Conservation (phyloP, 257 asterid genomes). For the Solanum ossicruentum region DNA sequence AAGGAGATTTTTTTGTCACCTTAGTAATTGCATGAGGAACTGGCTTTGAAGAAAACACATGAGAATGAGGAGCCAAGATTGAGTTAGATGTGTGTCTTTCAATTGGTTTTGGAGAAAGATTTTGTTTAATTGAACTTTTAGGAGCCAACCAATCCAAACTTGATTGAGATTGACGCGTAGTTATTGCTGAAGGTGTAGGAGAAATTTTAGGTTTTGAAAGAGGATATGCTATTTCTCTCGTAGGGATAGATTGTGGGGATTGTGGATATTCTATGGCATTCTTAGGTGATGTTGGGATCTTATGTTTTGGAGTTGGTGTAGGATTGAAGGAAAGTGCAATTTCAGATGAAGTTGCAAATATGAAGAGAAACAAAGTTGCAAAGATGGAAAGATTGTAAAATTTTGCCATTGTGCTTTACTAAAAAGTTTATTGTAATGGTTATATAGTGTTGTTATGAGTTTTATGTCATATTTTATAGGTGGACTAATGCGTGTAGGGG, state of each 20-base stretch:
- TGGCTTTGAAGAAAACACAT: neutral
- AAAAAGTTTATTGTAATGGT: neutral
- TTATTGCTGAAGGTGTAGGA: neutral
- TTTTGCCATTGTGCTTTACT: neutral
- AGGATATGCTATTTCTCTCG: neutral
- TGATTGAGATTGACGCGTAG: neutral
- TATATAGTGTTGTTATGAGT: neutral
- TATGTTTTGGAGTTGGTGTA: neutral
- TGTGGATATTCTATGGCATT: neutral
- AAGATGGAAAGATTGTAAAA: neutral
- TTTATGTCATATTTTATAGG: neutral
- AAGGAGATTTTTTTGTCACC: neutral
- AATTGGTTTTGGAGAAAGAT: neutral
- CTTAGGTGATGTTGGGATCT: neutral
- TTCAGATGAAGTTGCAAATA: neutral
- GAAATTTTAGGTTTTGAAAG: neutral
- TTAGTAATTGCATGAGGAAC: neutral
- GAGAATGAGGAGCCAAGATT: neutral
- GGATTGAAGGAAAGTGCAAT: neutral
- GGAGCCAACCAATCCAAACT: neutral
- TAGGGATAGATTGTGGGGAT: neutral
- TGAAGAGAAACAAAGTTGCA: neutral
- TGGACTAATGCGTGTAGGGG: neutral
- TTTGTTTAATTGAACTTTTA: neutral
- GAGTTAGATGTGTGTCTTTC: neutral